phyloP scores from a whole-genome alignment of 768 basidiomycete species.

The Amanita exitialis region DNA sequence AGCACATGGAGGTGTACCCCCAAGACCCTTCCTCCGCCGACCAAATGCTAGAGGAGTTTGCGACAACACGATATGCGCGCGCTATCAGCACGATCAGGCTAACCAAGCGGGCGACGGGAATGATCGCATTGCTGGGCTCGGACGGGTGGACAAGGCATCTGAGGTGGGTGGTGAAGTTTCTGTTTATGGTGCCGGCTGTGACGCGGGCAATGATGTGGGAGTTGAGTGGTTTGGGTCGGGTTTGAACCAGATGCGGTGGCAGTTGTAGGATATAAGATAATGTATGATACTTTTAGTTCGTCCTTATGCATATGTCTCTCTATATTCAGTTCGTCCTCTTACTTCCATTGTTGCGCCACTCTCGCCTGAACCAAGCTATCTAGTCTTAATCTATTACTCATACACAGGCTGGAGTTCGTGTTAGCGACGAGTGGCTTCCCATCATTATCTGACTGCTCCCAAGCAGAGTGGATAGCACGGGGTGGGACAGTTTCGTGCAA shows the following conservation, averaged over 20 bases:
- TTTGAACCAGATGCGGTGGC: not conserved
- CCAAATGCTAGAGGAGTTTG: constrained; percentile 23
- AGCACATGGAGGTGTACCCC: constrained; percentile 17
- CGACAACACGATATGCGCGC: constrained; percentile 22
- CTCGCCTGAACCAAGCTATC: too few relatives aligned
- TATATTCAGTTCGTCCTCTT: too few relatives aligned
- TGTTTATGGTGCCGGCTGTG: constrained; percentile 8
- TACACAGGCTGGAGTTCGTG: too few relatives aligned
- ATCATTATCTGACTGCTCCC: too few relatives aligned
- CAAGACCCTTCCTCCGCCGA: constrained; percentile 16
- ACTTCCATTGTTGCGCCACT: too few relatives aligned
- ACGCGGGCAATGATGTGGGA: constrained; percentile 13
- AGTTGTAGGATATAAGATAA: too few relatives aligned
- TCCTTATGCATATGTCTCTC: too few relatives aligned
- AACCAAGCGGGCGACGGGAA: constrained; percentile 23
- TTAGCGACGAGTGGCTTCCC: too few relatives aligned
- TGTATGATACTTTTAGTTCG: too few relatives aligned
- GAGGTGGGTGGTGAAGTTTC: not conserved
- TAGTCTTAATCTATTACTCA: too few relatives aligned
- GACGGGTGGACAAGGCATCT: not conserved
- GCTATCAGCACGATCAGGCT: constrained; percentile 32
- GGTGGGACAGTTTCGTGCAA: too few relatives aligned
- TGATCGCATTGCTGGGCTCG: not conserved
- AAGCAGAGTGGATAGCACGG: too few relatives aligned
- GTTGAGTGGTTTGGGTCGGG: constrained; percentile 18